phyloP scores from a whole-genome alignment of 345 rosid species.

The Linum tenue region DNA sequence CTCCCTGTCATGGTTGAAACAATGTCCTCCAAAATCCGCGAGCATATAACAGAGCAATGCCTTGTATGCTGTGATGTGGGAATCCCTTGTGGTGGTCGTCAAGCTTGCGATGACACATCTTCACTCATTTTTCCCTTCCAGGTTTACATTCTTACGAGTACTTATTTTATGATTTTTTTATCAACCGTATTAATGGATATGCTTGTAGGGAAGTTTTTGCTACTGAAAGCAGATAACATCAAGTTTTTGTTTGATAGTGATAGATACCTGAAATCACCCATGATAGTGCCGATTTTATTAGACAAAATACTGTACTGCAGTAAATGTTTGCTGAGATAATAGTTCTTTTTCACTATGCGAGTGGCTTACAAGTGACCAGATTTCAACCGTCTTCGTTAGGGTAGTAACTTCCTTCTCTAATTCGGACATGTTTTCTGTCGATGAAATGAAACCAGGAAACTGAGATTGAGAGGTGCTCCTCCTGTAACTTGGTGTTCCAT shows the following conservation, averaged over 20 bases:
- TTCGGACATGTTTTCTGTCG: neutral
- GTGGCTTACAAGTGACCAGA: neutral
- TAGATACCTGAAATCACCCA: too few relatives aligned
- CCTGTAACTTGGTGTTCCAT: slow-evolving; percentile 61
- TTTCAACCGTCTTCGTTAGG: neutral
- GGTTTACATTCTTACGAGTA: slow-evolving; percentile 35
- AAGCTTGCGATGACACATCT: slow-evolving; percentile 81
- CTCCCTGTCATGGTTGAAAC: slow-evolving; percentile 77
- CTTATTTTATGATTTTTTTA: too few relatives aligned
- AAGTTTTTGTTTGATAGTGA: too few relatives aligned
- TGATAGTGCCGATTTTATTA: neutral
- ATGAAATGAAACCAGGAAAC: slow-evolving; percentile 46
- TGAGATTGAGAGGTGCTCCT: slow-evolving; percentile 48
- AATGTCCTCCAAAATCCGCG: slow-evolving; percentile 59
- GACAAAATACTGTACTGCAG: neutral
- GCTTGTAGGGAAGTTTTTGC: too few relatives aligned
- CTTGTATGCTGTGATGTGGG: slow-evolving; percentile 94
- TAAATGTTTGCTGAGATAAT: neutral
- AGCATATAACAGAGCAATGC: slow-evolving; percentile 84
- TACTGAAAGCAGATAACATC: too few relatives aligned
- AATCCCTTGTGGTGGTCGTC: slow-evolving; percentile 74
- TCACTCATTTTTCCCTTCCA: slow-evolving; percentile 92
- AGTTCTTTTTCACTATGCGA: neutral
- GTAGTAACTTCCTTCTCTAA: neutral
- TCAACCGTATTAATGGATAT: too few relatives aligned